phyloP scores from a whole-genome alignment of 179 eudicot species.

The Silene coronaria region DNA sequence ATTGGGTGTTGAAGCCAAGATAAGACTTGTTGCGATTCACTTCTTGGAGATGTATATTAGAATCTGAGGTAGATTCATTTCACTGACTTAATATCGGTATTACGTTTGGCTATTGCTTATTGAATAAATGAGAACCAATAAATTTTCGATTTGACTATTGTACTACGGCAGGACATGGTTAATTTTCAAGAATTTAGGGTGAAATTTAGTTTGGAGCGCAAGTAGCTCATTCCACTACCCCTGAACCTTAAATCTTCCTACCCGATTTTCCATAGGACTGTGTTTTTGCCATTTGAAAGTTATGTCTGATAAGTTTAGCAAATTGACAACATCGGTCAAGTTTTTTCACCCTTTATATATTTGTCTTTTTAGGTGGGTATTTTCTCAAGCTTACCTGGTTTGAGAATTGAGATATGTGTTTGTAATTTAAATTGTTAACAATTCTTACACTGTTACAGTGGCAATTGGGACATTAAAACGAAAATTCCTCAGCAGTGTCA shows the following conservation, averaged over 20 bases:
- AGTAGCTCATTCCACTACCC: not conserved
- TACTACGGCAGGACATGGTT: not conserved
- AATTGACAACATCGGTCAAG: not conserved
- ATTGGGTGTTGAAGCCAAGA: not conserved
- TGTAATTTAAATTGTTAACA: conserved; percentile 2
- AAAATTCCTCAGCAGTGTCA: conserved; percentile 89
- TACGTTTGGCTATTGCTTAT: not conserved
- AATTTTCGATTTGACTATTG: not conserved
- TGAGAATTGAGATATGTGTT: not conserved
- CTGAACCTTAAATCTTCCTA: not conserved
- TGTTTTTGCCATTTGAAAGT: not conserved
- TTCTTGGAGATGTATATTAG: not conserved
- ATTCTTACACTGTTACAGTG: conserved; percentile 41
- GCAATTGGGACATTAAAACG: conserved; percentile 98
- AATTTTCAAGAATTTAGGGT: not conserved
- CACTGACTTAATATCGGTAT: not conserved
- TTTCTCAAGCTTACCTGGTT: not conserved
- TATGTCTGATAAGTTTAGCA: not conserved
- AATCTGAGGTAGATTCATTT: not conserved
- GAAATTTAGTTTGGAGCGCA: not conserved
- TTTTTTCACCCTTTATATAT: not conserved
- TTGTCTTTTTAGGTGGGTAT: not conserved
- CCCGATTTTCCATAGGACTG: not conserved
- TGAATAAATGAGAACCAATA: not conserved
- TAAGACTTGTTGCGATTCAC: not conserved